Base-by-base conservation (phyloP, 1,139 yeast genomes). In the Kodamaea ohmeri region DNA sequence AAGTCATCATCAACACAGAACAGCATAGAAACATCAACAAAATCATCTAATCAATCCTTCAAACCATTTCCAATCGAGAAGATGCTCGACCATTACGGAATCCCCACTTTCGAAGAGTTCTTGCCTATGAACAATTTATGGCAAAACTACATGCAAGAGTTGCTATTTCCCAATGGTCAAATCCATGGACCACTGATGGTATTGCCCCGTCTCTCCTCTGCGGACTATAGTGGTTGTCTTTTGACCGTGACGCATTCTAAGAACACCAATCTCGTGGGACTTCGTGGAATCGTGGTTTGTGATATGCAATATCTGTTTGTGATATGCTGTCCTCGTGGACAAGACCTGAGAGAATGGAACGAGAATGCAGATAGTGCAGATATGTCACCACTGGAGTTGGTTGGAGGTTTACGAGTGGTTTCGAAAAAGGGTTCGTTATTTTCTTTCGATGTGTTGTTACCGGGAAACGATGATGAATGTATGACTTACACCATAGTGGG, bases 191-290 rank as follows among this genome's bases (percentile, higher is more conserved):
- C 65, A 7, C 61, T 61, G 19, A 58, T 59, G 26, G 47, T 73
- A 0, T 58, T 83, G 16, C 67, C 78, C 4, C 82, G 83, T 51
- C 61, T 90, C 25, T 74, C 92, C 0, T 73, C 83, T 45, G 92
- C 96, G 1, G 98, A 92, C 53, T 86, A 75, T 58, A 85, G 84
- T 49, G 97, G 98, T 2, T 79, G 95, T 14, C 56, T 65, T 30
- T 44, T 90, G 16, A 68, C 71, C 12, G 92, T 90, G 0, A 52
- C 70, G 1, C 73, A 78, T 33, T 72, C 89, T 9, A 61, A 66
- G 14, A 85, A 85, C 50, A 65, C 71, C 2, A 73, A 78, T 35
- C 53, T 78, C 39, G 72, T 82, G 4, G 96, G 96, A 0, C 51
- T 74, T 13, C 50, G 70, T 29, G 98, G 98, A 0, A 84, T 90